Conservation (phyloP, 2,329 filamentous ascomycete genomes). For the Trichoderma citrinoviride region DNA sequence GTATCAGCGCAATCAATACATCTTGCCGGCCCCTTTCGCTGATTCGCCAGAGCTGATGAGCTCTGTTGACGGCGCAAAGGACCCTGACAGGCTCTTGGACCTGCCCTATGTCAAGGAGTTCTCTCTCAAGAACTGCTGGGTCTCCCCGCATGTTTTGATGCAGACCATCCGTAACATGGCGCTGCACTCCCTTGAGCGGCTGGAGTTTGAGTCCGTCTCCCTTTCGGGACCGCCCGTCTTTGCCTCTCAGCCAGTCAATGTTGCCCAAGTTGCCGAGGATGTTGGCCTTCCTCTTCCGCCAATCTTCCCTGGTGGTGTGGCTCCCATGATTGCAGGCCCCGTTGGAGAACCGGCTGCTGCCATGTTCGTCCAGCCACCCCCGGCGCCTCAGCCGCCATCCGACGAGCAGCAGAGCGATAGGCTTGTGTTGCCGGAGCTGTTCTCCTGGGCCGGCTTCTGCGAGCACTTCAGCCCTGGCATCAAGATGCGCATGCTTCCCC, state of each 20-base stretch:
- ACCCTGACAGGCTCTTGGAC: slow-evolving; percentile 42
- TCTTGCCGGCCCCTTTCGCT: slow-evolving; percentile 61
- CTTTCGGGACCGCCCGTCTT: slow-evolving; percentile 48
- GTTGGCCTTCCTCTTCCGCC: background rate
- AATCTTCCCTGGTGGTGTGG: background rate
- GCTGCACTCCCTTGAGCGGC: slow-evolving; percentile 45
- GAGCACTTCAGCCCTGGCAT: slow-evolving; percentile 42
- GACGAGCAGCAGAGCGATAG: background rate
- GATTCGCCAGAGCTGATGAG: slow-evolving; percentile 35
- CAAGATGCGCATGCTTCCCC: slow-evolving; percentile 29
- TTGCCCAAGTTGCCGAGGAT: slow-evolving; percentile 15
- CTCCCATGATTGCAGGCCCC: background rate
- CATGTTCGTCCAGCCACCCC: background rate
- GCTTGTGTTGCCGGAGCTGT: slow-evolving; percentile 26
- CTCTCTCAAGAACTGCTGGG: slow-evolving; percentile 67
- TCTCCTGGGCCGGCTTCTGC: slow-evolving; percentile 44
- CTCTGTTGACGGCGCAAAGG: slow-evolving; percentile 31
- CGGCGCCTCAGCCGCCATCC: background rate
- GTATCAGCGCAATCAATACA: slow-evolving; percentile 58
- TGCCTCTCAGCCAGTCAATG: slow-evolving; percentile 24
- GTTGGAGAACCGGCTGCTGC: background rate
- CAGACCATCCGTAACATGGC: slow-evolving; percentile 51
- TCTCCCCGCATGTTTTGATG: slow-evolving; percentile 56
- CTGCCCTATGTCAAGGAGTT: slow-evolving; percentile 58
- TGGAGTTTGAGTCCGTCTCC: slow-evolving; percentile 64